These are phyloP conservation scores for Kwoniella dendrophila DNA, from an alignment of 768 basidiomycete genomes.

Conservation along the genomic window DNA sequence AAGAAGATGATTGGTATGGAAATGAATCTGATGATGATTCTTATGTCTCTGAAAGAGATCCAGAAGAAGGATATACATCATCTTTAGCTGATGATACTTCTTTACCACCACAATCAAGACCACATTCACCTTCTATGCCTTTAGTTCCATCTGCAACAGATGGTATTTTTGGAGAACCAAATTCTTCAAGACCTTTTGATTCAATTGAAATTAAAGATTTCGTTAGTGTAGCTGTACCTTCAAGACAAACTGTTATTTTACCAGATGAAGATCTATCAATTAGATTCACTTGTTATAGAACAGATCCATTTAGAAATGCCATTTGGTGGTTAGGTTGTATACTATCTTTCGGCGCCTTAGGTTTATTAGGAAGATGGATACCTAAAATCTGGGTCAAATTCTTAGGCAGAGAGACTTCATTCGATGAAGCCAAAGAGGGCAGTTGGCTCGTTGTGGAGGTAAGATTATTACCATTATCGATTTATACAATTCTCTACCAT, in stretches of 20 bases:
- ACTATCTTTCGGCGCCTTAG: constrained; percentile 70
- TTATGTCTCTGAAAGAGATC: constrained; percentile 42
- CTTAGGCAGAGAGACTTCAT: constrained; percentile 80
- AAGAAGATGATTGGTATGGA: constrained; percentile 54
- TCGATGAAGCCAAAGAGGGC: constrained; percentile 68
- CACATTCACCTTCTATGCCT: constrained; percentile 53
- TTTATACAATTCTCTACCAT: not conserved
- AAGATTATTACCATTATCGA: constrained; percentile 38
- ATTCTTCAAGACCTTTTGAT: constrained; percentile 27
- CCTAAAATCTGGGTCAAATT: constrained; percentile 87
- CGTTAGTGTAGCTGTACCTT: constrained; percentile 41
- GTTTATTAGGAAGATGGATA: constrained; percentile 88
- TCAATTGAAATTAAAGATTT: constrained; percentile 41
- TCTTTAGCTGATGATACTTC: constrained; percentile 55
- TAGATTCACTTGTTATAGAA: constrained; percentile 82
- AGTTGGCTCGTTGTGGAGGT: constrained; percentile 81
- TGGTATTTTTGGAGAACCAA: constrained; percentile 52
- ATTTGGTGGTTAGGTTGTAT: constrained; percentile 74
- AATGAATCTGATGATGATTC: constrained; percentile 50
- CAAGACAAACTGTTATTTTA: constrained; percentile 77
- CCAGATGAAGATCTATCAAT: constrained; percentile 87
- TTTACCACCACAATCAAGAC: constrained; percentile 55
- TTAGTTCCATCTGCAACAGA: constrained; percentile 46
- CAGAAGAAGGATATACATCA: constrained; percentile 53
- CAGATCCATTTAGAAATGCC: constrained; percentile 64